Conservation (phyloP, 2,329 filamentous ascomycete species). For the Colletotrichum chrysophilum region DNA sequence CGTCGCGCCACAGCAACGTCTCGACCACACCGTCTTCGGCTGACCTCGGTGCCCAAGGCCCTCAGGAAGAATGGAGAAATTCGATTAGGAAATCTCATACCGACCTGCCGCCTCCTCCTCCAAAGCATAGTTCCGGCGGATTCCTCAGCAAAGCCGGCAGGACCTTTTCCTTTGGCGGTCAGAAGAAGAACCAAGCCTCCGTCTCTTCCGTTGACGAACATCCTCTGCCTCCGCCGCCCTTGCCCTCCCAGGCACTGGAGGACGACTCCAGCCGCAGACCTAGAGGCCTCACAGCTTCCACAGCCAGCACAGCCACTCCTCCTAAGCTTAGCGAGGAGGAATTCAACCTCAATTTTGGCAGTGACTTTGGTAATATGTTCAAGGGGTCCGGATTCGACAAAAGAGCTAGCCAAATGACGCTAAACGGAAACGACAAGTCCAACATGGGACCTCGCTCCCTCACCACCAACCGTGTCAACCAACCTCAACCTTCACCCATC, state of each 20-base stretch:
- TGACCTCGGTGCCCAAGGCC: slow-evolving; percentile 40
- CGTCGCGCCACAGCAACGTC: slow-evolving; percentile 65
- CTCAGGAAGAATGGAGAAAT: slow-evolving; percentile 45
- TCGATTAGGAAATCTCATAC: slow-evolving; percentile 41
- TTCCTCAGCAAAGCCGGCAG: slow-evolving; percentile 62
- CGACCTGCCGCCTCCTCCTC: slow-evolving; percentile 44
- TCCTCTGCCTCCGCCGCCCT: slow-evolving; percentile 39
- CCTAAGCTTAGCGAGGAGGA: slow-evolving; percentile 49
- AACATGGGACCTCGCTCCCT: slow-evolving; percentile 45
- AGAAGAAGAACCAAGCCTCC: slow-evolving; percentile 53
- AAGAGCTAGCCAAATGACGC: slow-evolving; percentile 54
- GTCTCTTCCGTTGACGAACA: slow-evolving; percentile 41
- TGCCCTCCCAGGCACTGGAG: slow-evolving; percentile 37
- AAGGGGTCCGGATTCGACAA: slow-evolving; percentile 54
- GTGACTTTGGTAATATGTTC: slow-evolving; percentile 64
- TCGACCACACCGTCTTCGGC: slow-evolving; percentile 67
- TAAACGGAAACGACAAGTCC: slow-evolving; percentile 40
- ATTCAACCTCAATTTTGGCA: slow-evolving; percentile 57
- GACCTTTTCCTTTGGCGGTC: slow-evolving; percentile 65
- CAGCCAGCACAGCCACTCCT: slow-evolving; percentile 57
- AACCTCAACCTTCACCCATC: slow-evolving; percentile 49
- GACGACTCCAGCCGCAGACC: slow-evolving; percentile 39
- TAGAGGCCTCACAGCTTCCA: slow-evolving; percentile 60
- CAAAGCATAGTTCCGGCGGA: slow-evolving; percentile 51
- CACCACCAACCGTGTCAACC: slow-evolving; percentile 49